A percentile compares a stretch with the other conserved stretches of the same genome.
These are phyloP conservation scores for Trypanosoma vivax DNA, from an alignment of 208 protist species.

Conservation along the genomic window DNA sequence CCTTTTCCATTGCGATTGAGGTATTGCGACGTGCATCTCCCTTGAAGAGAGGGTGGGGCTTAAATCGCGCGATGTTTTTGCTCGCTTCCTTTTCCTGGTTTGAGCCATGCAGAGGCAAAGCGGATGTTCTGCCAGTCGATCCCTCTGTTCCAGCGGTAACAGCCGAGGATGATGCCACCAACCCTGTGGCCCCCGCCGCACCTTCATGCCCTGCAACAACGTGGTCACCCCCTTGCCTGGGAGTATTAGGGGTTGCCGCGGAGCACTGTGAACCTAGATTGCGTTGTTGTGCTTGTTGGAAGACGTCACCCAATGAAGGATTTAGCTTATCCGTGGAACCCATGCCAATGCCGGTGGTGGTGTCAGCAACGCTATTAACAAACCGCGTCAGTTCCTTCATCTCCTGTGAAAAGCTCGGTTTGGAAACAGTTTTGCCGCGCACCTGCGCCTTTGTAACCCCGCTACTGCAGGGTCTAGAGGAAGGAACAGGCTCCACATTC, in stretches of 20 bases:
- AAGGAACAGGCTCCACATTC: slow-evolving; percentile 19
- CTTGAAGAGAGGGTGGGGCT: not conserved
- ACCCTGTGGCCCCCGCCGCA: too few species aligned
- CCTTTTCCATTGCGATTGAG: too few species aligned
- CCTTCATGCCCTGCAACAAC: too few species aligned
- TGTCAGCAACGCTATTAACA: slow-evolving; percentile 28
- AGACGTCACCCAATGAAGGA: slow-evolving; percentile 9
- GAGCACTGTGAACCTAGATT: not conserved
- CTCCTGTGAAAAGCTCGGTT: not conserved
- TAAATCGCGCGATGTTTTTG: too few species aligned
- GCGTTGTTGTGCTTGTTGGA: slow-evolving; percentile 6
- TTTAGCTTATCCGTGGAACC: slow-evolving; percentile 22
- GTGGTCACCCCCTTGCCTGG: too few species aligned
- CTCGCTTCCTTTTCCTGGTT: too few species aligned
- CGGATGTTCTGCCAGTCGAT: too few species aligned
- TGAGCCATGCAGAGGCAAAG: too few species aligned
- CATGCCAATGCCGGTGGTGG: slow-evolving; percentile 26
- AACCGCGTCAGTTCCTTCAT: slow-evolving; percentile 3
- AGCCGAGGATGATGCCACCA: too few species aligned
- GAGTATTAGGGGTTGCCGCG: too few species aligned
- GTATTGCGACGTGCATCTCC: not conserved
- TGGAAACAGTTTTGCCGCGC: slow-evolving; percentile 1
- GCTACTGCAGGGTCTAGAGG: slow-evolving; percentile 1
- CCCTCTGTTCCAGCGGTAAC: too few species aligned
- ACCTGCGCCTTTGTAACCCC: not conserved